Evolutionary conservation across 163 green algal genomes (phyloP).

Genomic region (Scenedesmus sp.): DNA sequence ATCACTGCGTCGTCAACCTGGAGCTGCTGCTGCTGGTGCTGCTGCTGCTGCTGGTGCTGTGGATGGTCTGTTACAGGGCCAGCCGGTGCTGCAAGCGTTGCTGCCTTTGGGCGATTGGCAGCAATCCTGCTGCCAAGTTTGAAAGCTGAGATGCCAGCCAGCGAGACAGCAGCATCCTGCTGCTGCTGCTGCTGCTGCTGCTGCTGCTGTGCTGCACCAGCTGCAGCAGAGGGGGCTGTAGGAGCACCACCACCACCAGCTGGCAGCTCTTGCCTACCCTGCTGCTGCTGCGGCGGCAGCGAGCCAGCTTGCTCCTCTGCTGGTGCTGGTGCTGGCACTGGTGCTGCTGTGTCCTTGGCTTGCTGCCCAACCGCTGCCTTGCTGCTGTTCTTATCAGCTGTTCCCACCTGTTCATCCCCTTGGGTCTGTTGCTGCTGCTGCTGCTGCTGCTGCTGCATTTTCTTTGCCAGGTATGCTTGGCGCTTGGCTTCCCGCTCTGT

Average conservation of each 20-base stretch:
- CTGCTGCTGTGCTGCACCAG: not conserved
- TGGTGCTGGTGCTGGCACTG: not conserved
- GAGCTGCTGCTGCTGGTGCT: not conserved
- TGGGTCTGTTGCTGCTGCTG: constrained; percentile 13
- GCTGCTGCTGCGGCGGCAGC: not conserved
- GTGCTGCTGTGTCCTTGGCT: not conserved
- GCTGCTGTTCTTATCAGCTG: not conserved
- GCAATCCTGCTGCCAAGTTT: not conserved
- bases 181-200: constrained; percentile 4
- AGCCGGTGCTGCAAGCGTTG: not conserved
- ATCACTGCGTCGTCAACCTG: too few species aligned
- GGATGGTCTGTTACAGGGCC: not conserved
- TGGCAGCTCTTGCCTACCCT: not conserved
- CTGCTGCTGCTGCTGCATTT: constrained; percentile 16
- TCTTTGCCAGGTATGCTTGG: not conserved
- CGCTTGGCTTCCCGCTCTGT: not conserved
- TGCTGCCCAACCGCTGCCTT: not conserved
- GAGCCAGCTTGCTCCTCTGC: not conserved
- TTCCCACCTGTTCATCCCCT: not conserved
- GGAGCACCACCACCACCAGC: not conserved
- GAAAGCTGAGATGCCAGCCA: not conserved
- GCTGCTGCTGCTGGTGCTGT: constrained; percentile 21
- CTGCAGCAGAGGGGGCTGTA: not conserved
- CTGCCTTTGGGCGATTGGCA: not conserved
- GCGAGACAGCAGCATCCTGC: not conserved